Base-by-base conservation (phyloP, 805 yeast genomes). In the Barnettozyma botsteinii region DNA sequence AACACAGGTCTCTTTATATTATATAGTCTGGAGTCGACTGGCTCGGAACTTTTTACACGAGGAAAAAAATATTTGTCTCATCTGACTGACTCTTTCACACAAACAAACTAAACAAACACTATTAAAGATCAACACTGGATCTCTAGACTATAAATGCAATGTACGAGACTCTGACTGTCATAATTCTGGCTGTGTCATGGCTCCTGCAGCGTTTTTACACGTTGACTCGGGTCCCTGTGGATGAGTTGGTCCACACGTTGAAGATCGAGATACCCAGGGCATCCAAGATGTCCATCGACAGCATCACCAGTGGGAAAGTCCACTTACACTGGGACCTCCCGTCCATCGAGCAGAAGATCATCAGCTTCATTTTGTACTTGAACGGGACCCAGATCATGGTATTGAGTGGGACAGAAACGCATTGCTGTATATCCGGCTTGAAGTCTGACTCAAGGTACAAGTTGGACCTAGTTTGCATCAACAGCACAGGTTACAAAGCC, bases 221-320 rank as follows among this genome's bases (percentile, higher is more conserved):
- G 11, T 41, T 56, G 5, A 31, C 43, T 3, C 41, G 46, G 3
- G 47, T 75, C 2, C 80, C 83, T 2, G 60, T 71, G 20, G 72
- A 68, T 12, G 67, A 65, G 36, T 59, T 75, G 20, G 65, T 75
- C 24, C 64, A 63, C 37, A 65, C 66, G 25, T 57, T 79, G 30
- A 67, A 69, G 46, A 66, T 77, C 17, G 72, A 70, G 22, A 72
- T 79, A 25, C 85, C 85, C 4, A 70, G 67, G 40, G 64, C 73
- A 7, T 81, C 82, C 3, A 57, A 61, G 33, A 62, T 78, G 13
- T 75, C 80, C 36, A 67, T 79, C 7, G 83, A 77, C 50, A 67
- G 70, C 47, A 69, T 79, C 35, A 66, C 73, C 6, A 57, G 62
- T 26, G 51, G 60, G 8, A 59, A 72, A 21, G 70, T 75, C 28